Conservation (phyloP, 768 basidiomycete genomes). For the Lyophyllum semitale region DNA sequence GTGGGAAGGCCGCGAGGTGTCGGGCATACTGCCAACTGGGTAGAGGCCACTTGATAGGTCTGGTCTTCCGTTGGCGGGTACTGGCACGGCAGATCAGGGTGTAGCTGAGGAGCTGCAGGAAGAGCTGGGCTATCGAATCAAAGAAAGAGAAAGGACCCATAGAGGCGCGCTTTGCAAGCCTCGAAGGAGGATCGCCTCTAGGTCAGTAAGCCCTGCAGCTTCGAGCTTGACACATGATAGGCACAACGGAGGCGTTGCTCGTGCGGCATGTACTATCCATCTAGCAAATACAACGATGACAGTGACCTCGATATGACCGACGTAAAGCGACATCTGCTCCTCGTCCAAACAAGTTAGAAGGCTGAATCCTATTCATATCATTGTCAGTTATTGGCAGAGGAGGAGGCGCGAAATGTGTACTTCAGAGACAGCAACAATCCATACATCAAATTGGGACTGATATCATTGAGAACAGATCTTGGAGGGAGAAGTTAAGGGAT, state of each 20-base stretch:
- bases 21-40: too few species aligned
- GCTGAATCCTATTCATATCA: constrained; percentile 58
- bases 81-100: constrained; percentile 3
- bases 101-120: neutral
- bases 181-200: neutral
- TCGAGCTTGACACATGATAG: too few species aligned
- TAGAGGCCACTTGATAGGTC: neutral
- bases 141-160: neutral
- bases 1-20: too few species aligned
- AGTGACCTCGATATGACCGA: neutral
- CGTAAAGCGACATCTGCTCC: neutral
- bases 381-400: neutral
- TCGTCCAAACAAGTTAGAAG: constrained; percentile 96
- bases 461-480: constrained; percentile 95
- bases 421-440: constrained; percentile 93
- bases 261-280: neutral
- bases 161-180: too few species aligned
- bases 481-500: constrained; percentile 2
- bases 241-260: neutral
- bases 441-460: constrained; percentile 91
- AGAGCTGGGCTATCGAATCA: neutral
- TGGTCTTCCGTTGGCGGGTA: neutral
- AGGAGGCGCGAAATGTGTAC: constrained; percentile 34
- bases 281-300: neutral
- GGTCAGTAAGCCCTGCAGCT: too few species aligned